Conservation (phyloP, 768 basidiomycete genomes). For the Pholiota microspora region DNA sequence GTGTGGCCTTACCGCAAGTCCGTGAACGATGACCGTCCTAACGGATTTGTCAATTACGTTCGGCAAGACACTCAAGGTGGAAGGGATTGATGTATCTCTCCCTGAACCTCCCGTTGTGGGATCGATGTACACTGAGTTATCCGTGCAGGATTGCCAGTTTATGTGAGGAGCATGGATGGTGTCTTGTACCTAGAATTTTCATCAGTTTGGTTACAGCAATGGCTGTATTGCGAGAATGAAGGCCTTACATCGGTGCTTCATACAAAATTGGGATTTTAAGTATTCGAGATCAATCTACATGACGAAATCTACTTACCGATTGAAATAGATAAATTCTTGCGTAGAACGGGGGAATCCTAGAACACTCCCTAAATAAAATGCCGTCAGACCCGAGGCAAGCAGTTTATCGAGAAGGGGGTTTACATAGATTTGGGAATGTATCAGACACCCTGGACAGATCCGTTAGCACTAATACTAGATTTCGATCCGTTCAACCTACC, state of each 20-base stretch:
- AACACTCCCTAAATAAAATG: slow-evolving; percentile 42
- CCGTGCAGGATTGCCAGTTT: slow-evolving; percentile 54
- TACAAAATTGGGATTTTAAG: neutral
- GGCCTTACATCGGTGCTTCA: slow-evolving; percentile 13
- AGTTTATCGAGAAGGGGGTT: neutral
- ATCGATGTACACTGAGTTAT: slow-evolving; percentile 51
- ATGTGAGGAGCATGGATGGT: slow-evolving; percentile 67
- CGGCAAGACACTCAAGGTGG: slow-evolving; percentile 61
- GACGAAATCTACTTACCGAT: slow-evolving; percentile 29
- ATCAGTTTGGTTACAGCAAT: neutral
- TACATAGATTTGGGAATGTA: slow-evolving; percentile 48
- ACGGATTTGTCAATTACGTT: slow-evolving; percentile 70
- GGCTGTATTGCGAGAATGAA: neutral
- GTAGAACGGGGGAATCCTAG: slow-evolving; percentile 68
- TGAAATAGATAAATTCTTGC: slow-evolving; percentile 56
- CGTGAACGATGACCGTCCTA: slow-evolving; percentile 64
- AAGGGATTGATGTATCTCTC: slow-evolving; percentile 54
- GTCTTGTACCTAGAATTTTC: slow-evolving; percentile 34
- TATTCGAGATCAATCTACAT: neutral
- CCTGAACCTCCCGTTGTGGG: slow-evolving; percentile 33
- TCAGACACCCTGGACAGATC: slow-evolving; percentile 42
- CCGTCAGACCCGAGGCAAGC: neutral
- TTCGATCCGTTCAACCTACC: slow-evolving; percentile 31
- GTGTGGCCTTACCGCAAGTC: slow-evolving; percentile 49
- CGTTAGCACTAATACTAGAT: neutral